Base-by-base conservation (phyloP, 1,284 basidiomycete genomes). In the Microbotryomycetes sp. region DNA sequence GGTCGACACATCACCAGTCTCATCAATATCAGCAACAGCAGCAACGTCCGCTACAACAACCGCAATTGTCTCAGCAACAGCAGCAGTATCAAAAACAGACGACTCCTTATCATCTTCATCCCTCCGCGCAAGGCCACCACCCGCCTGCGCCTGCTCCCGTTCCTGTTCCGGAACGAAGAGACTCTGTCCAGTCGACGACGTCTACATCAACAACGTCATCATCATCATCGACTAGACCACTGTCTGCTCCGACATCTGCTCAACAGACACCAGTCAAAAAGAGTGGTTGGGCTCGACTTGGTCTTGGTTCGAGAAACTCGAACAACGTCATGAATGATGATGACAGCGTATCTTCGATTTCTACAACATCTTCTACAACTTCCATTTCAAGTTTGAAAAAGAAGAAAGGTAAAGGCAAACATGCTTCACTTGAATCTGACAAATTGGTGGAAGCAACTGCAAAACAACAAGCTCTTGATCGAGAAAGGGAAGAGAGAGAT, bases 181-280 rank as follows among this genome's bases (percentile, higher is more conserved):
- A 71, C 22, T 63, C 74, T 9, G 73, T 28, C 69, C 70, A 36
- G 71, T 73, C 45, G 71, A 71, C 12, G 59, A 49, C 29, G 26
- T 58, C 15, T 5, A 48, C 66, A 2, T 50, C 63, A 66, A 72
- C 77, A 12, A 71, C 75, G 15, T 69, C 71, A 6, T 74, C 74
- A 12, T 70, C 78, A 52, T 70, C 79, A 59, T 78, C 69, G 42
- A 71, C 74, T 56, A 71, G 49, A n/a, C 25, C 30, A 9, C 26
- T 59, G 25, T 16, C 52, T 3, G 6, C n/a, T 6, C 42, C 61
- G 29, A 9, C 83, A 61, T 87, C 87, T 74, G n/a, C n/a, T n/a
- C n/a, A n/a, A n/a, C n/a, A n/a, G n/a, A 86, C 87, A 60, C 89
- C 88, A 77, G 86, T 87, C 72, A 88, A 87, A 76, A 87, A 83